Evolutionary conservation across 768 basidiomycete genomes (phyloP).

Genomic region (Amanita polypyramis): DNA sequence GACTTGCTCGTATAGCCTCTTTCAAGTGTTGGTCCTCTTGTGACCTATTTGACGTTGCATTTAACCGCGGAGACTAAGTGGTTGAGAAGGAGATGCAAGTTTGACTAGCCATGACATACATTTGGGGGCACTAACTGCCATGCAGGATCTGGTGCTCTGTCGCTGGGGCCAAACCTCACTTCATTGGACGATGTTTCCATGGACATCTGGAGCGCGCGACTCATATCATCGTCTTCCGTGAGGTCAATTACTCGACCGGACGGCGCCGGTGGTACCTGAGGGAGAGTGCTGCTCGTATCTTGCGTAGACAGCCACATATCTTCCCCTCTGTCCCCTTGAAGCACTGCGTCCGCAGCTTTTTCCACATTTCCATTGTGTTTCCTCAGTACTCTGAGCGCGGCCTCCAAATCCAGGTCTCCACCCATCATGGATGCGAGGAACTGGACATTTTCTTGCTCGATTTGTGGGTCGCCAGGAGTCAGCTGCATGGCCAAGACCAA

Average conservation of each 20-base stretch:
- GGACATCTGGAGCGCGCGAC: slow-evolving; percentile 43
- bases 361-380: slow-evolving; percentile 51
- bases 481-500: slow-evolving; percentile 12
- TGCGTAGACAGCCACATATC: slow-evolving; percentile 15
- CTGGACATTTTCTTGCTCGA: slow-evolving; percentile 22
- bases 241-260: slow-evolving; percentile 43
- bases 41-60: slow-evolving; percentile 22
- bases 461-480: slow-evolving; percentile 16
- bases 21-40: slow-evolving; percentile 55
- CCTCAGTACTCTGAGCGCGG: slow-evolving; percentile 44
- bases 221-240: slow-evolving; percentile 46
- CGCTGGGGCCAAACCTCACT: slow-evolving; percentile 45
- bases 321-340: slow-evolving; percentile 41
- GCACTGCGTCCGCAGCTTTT: slow-evolving; percentile 43
- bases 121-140: slow-evolving; percentile 68
- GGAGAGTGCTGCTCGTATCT: slow-evolving; percentile 14
- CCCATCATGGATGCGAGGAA: slow-evolving; percentile 24
- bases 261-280: slow-evolving; percentile 15
- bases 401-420: slow-evolving; percentile 28
- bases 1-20: slow-evolving; percentile 63
- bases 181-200: slow-evolving; percentile 30
- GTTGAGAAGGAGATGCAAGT: slow-evolving; percentile 2
- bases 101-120: slow-evolving; percentile 25
- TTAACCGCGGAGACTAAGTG: slow-evolving; percentile 18
- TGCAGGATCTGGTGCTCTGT: slow-evolving; percentile 50